Percentiles rank a stretch among this genome's conserved stretches.
These are phyloP conservation scores for Hypoxylon sp. DNA, from an alignment of 2,329 filamentous ascomycete genomes.

Conservation along the genomic window DNA sequence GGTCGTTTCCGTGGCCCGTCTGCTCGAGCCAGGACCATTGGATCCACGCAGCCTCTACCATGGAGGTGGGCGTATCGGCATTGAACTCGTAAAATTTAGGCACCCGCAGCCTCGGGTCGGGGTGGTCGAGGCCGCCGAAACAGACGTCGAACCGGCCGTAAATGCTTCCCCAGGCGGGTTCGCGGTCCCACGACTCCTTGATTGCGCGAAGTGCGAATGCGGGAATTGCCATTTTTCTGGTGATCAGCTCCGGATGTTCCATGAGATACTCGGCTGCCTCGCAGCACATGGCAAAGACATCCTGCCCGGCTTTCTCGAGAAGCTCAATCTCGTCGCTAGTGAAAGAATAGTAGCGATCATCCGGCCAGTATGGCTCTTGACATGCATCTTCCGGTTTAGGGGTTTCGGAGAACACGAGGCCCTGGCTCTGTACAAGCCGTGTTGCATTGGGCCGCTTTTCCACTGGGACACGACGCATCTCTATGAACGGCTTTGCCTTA, in stretches of 20 bases:
- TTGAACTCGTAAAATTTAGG: conserved; percentile 33
- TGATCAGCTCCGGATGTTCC: conserved; percentile 12
- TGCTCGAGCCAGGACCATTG: conserved; percentile 31
- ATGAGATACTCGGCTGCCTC: conserved; percentile 22
- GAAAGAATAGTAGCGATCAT: conserved; percentile 28
- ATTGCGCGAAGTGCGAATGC: conserved; percentile 18
- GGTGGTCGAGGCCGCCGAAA: conserved; percentile 20
- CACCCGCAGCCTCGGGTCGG: conserved; percentile 18
- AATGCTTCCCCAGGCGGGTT: conserved; percentile 19
- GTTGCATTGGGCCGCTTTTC: conserved; percentile 27
- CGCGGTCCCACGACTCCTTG: conserved; percentile 22
- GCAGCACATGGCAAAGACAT: conserved; percentile 28
- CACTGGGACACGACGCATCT: conserved; percentile 20
- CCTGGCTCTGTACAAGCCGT: conserved; percentile 28
- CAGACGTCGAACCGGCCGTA: conserved; percentile 27
- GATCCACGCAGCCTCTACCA: conserved; percentile 18
- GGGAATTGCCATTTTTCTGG: conserved; percentile 24
- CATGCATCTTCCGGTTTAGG: conserved; percentile 5
- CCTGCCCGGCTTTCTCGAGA: conserved; percentile 19
- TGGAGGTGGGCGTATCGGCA: conserved; percentile 21
- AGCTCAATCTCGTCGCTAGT: conserved; percentile 19
- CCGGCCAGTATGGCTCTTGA: conserved; percentile 21
- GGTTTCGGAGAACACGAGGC: conserved; percentile 17
- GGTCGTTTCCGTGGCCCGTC: conserved; percentile 26
- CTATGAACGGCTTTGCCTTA: background rate